Base-by-base conservation (phyloP, 352 stramenopile species). In the Pythium aristosporum region DNA sequence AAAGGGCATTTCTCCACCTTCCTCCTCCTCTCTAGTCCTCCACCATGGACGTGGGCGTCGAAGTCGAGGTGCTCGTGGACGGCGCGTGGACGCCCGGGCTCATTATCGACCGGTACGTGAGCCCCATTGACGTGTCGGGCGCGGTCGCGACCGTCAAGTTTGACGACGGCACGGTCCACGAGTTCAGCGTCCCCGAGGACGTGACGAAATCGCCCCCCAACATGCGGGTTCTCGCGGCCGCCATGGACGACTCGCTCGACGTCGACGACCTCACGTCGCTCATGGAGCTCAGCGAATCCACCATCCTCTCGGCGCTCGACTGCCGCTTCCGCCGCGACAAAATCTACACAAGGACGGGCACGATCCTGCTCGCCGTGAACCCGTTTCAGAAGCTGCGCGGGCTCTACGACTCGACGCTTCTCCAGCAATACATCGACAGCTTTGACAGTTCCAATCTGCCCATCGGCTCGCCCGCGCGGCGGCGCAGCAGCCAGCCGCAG, bases 271-370 rank as follows among this genome's bases (percentile, higher is more conserved):
- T 96, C 54, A 94, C 85, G 47, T 72, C 82, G 63, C 82, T 93
- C 68, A 76, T 90, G 28, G 83, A 95, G 49, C 71, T 96, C 43
- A 75, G 89, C 58, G 85, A 94, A 61, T 76, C 57, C 41, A 74
- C 65, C 23, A 85, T 96, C 63, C 67, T 94, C 21, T 69, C 73
- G 25, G 81, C 83, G 28, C 76, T 95, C 20, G 81, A 92, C 53
- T 72, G 63, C 34, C 88, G 88, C 11, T 96, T 94, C 69, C 30
- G 63, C 0, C 74, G 82, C 43, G 64, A 91, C 34, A 88, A 87
- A 55, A 92, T 96, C 56, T 96, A 96, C 70, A 95, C 87, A 49
- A 93, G 91, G 63, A 91, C 87, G 4, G 85, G 85, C 53, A 75
- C 82, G 6, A 91, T 96, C 51, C 63, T 94, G 43, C 69, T 96